Conservation (phyloP, 163 green algal genomes). For the Coccomyxa subellipsoidea region DNA sequence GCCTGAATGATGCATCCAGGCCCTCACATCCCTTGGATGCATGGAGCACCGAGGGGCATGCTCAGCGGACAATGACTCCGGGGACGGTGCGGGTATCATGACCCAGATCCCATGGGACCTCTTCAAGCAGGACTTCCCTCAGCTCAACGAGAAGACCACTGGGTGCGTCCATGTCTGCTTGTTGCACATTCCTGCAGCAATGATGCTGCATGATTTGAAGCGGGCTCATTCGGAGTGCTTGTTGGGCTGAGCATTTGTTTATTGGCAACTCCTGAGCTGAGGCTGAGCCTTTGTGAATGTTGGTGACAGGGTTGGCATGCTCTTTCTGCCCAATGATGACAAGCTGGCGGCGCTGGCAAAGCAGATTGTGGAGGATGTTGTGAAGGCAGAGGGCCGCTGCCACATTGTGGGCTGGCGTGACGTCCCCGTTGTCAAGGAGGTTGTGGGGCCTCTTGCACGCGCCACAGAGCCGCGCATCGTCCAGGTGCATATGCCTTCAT, state of each 20-base stretch:
- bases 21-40: constrained; percentile 88
- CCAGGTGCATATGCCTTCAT: constrained; percentile 54
- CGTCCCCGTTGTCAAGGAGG: constrained; percentile 81
- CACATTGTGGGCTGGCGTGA: constrained; percentile 89
- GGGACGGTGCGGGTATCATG: constrained; percentile 97
- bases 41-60: constrained; percentile 99
- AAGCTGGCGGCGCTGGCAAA: constrained; percentile 63
- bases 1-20: too few species aligned
- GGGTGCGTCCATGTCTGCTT: constrained; percentile 42
- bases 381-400: constrained; percentile 66
- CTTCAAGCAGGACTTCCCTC: constrained; percentile 76
- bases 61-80: constrained; percentile 94
- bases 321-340: constrained; percentile 96
- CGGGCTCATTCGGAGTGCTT: background rate
- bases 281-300: background rate
- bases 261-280: too few species aligned
- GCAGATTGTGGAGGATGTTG: constrained; percentile 74
- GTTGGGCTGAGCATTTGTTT: too few species aligned
- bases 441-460: constrained; percentile 87
- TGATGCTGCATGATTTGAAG: background rate
- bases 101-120: constrained; percentile 95
- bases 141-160: constrained; percentile 67
- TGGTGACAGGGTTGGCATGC: constrained; percentile 87
- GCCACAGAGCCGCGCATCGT: constrained; percentile 86
- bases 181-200: background rate